Percentiles rank a stretch among this genome's conserved stretches.
phyloP scores from a whole-genome alignment of 495 filamentous ascomycete species.

The Neurospora sp. region DNA sequence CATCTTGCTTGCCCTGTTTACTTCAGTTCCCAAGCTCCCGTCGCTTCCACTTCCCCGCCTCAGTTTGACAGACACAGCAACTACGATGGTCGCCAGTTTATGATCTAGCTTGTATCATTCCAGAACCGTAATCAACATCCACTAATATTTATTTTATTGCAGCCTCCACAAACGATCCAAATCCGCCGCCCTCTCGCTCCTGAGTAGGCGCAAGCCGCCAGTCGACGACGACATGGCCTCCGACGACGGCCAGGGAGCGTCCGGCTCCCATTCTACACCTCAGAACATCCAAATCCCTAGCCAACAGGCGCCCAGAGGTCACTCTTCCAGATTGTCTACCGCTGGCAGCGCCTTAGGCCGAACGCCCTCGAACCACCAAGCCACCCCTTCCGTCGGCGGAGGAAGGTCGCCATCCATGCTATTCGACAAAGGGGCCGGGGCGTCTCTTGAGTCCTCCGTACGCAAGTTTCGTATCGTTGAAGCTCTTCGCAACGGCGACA shows the following conservation, averaged over 20 bases:
- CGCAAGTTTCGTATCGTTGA: slow-evolving; percentile 90
- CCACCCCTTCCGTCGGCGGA: slow-evolving; percentile 17
- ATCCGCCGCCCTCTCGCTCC: slow-evolving; percentile 38
- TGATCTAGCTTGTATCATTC: neutral
- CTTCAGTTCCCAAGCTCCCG: neutral
- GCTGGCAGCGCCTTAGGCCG: slow-evolving; percentile 26
- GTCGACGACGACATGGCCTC: slow-evolving; percentile 35
- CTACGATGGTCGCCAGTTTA: neutral
- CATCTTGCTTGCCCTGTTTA: neutral
- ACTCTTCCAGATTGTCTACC: slow-evolving; percentile 34
- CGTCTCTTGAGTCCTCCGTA: slow-evolving; percentile 86
- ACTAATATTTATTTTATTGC: slow-evolving; percentile 4
- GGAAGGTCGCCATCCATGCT: slow-evolving; percentile 18
- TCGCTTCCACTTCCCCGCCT: neutral
- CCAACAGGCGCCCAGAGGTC: slow-evolving; percentile 24
- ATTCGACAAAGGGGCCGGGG: slow-evolving; percentile 31
- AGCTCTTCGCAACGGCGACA: slow-evolving; percentile 80
- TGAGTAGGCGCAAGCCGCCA: slow-evolving; percentile 34
- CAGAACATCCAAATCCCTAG: slow-evolving; percentile 21
- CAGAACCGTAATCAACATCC: neutral
- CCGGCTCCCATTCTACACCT: slow-evolving; percentile 21
- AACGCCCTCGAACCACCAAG: slow-evolving; percentile 19
- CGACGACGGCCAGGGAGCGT: slow-evolving; percentile 27
- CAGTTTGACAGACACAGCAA: neutral
- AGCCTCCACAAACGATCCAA: slow-evolving; percentile 44